Evolutionary conservation across 2,329 filamentous ascomycete species (phyloP).

Genomic region (Lachnellula arida): DNA sequence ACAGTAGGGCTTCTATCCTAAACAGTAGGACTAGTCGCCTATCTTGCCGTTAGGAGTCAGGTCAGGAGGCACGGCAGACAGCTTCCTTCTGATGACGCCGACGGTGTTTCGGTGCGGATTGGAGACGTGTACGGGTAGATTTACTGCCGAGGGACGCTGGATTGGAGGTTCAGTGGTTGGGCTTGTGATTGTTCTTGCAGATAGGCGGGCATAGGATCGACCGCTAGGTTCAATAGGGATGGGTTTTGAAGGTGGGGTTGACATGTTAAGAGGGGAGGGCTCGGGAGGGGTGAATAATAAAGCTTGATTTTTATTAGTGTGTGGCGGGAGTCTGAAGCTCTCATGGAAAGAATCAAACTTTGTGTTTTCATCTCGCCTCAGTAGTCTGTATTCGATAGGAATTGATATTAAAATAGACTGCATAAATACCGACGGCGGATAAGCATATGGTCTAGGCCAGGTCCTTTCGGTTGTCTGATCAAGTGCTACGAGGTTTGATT

Average conservation of each 20-base stretch:
- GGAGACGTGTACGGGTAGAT: neutral
- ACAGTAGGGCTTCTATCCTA: neutral
- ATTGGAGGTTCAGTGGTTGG: neutral
- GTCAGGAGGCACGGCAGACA: neutral
- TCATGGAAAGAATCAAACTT: too few relatives aligned
- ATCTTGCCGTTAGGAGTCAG: neutral
- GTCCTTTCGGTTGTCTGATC: neutral
- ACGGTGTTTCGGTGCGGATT: neutral
- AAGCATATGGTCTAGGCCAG: neutral
- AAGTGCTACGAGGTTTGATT: neutral
- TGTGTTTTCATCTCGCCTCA: neutral
- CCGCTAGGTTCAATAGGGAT: neutral
- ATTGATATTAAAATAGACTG: neutral
- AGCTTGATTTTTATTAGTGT: conserved; percentile 1
- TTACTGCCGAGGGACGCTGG: neutral
- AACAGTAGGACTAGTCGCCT: neutral
- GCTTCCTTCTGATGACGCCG: neutral
- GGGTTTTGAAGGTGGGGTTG: neutral
- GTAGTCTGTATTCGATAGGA: neutral
- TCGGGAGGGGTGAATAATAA: neutral
- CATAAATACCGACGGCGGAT: neutral
- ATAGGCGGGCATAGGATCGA: conserved; percentile 3
- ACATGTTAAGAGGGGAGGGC: neutral
- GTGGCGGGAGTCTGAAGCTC: neutral
- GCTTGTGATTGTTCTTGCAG: neutral